These are phyloP conservation scores for Suillus decipiens DNA, from an alignment of 768 basidiomycete species.

Conservation along the genomic window DNA sequence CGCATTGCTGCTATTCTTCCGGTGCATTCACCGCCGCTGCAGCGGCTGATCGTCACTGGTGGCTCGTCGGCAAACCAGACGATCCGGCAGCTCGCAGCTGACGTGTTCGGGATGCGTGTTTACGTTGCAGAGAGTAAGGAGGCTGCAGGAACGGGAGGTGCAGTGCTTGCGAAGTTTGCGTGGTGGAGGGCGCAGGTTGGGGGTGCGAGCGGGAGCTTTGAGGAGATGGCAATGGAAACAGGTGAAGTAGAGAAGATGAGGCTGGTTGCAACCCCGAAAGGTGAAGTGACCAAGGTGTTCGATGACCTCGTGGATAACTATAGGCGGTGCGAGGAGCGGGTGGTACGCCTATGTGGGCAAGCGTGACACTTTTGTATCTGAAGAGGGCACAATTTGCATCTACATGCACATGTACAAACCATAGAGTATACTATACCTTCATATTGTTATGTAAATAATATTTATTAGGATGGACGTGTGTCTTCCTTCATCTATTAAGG, in stretches of 20 bases:
- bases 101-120: conserved; percentile 77
- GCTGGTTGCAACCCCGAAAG: conserved; percentile 61
- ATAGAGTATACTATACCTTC: not conserved
- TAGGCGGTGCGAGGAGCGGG: conserved; percentile 55
- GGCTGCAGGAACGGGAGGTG: conserved; percentile 73
- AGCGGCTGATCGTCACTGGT: conserved; percentile 74
- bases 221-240: conserved; percentile 54
- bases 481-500: not conserved
- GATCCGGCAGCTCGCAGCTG: conserved; percentile 74
- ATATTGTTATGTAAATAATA: not conserved
- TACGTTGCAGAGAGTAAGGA: conserved; percentile 70
- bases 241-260: conserved; percentile 52
- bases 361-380: conserved; percentile 2
- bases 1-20: conserved; percentile 72
- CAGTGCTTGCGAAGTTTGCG: conserved; percentile 67
- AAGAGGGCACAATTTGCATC: not conserved
- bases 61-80: conserved; percentile 74
- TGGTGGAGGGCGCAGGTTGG: conserved; percentile 59
- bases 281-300: conserved; percentile 50
- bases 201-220: conserved; percentile 49
- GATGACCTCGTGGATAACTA: conserved; percentile 54
- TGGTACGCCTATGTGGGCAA: conserved; percentile 32
- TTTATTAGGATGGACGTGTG: not conserved
- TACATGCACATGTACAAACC: not conserved
- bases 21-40: conserved; percentile 48